Evolutionary conservation across 495 filamentous ascomycete species (phyloP), one percentile per base, ranked within the genome.

Genomic region (Podospora anserina): DNA sequence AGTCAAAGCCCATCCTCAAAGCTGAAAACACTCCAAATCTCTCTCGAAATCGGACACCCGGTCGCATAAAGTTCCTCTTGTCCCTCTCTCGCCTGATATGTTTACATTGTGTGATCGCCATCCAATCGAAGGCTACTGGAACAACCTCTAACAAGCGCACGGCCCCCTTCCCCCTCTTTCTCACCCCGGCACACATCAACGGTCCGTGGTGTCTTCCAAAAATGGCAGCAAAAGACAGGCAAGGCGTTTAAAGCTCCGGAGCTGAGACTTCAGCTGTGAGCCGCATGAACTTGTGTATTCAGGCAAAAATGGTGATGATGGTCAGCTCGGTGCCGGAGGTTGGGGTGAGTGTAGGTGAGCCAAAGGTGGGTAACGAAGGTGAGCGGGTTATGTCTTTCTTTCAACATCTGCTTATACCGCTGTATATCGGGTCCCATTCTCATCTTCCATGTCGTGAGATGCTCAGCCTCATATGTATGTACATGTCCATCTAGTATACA

Each of bases 81-180:
- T 9, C 18, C 34, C 28, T 28, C n/a, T 64, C 57, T 56, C 60
- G 62, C 49, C 56, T 66, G 20, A 54, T 63, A 54, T 15, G 60
- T 32, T 64, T 49, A 62, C 61, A 5, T 65, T 65, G 74, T 74
- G 56, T 76, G 74, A 76, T 76, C 72, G 66, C 13, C 69, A 44
- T 57, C 64, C 19, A 63, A 66, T 74, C 63, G 73, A 77, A 77
- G 75, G 65, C 54, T 63, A 63, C 59, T 72, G 65, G 73, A 77
- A 77, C 70, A 64, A 72, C 49, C 64, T 71, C 65, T 18, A 70
- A 74, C 75, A 66, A 44, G 32, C 19, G 69, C 73, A 73, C 68
- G 69, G 66, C 39, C 67, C 65, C 55, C n/a, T 44, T 16, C 19
- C 49, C 49, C 64, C 34, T n/a, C 57, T 34, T 34, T 54, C 18